These are phyloP conservation scores for Fomitopsis pulvina DNA, from an alignment of 768 basidiomycete genomes.

Conservation along the genomic window DNA sequence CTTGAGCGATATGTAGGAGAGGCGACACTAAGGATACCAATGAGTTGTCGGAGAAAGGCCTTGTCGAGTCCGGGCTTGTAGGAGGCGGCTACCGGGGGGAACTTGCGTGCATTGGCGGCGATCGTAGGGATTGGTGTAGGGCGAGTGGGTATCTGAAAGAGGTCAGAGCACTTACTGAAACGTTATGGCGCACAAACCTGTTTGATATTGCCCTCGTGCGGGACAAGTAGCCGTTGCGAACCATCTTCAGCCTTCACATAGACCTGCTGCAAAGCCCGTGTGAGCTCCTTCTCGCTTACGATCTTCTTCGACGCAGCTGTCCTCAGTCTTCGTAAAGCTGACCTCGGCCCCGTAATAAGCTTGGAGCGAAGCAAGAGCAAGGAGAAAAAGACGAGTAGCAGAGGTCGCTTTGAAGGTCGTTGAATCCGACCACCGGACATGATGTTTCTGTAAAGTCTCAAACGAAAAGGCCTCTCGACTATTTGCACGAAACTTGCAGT, in stretches of 20 bases:
- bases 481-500: too few relatives aligned
- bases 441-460: too few relatives aligned
- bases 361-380: conserved; percentile 48
- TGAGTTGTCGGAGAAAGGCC: conserved; percentile 64
- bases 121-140: conserved; percentile 48
- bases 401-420: too few relatives aligned
- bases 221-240: conserved; percentile 58
- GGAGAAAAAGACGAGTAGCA: conserved; percentile 35
- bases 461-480: too few relatives aligned
- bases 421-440: too few relatives aligned
- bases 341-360: conserved; percentile 29
- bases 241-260: conserved; percentile 56
- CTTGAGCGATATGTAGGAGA: conserved; percentile 58
- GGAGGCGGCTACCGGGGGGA: conserved; percentile 47
- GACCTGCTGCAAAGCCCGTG: conserved; percentile 49
- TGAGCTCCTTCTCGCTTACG: conserved; percentile 31
- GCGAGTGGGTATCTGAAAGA: not conserved
- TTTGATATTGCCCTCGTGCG: conserved; percentile 58
- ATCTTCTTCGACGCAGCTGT: conserved; percentile 10
- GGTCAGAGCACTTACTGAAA: not conserved
- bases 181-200: conserved; percentile 6
- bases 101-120: conserved; percentile 45
- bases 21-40: conserved; percentile 67
- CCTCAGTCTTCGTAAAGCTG: conserved; percentile 24
- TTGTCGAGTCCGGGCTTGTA: conserved; percentile 63